Base-by-base conservation (phyloP, 139 green algal genomes). In the Coelastrella sp. region DNA sequence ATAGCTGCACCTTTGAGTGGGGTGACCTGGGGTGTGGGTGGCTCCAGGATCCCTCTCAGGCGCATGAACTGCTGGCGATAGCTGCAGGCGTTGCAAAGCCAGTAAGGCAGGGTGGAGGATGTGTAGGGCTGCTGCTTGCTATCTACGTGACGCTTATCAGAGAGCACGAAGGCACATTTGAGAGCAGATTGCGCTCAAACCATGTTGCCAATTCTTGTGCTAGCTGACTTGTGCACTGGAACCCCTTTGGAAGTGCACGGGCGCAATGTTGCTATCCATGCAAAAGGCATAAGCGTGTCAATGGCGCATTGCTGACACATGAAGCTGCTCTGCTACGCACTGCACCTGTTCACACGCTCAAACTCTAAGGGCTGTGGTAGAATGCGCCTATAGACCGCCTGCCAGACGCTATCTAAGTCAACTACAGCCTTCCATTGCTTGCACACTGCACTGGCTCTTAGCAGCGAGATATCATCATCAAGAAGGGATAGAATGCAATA, bases 31-130 rank as follows among this genome's bases (percentile, higher is more conserved):
- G 87, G 63, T 17, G 65, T 4, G 6, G 20, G 60, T 6, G 25
- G 61, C 7, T 63, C n/a, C 49, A 79, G 65, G 5, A 91, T 78
- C 9, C 78, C 87, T 24, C 27, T 17, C 22, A 86, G 19, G 78
- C 87, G 87, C 49, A 17, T n/a, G n/a, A 87, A 86, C 78, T 75
- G 78, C 63, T 85, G 76, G 9, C 87, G 78, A 57, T 91, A 87
- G 65, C 87, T 91, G 85, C 84, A 82, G 74, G 25, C 1, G 35
- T 49, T 49, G 35, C 35, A 49, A 73, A 73, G 65, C 3, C 14
- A 17, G 65, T 17, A 73, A 73, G 65, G 4, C 14, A 73, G 15
- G 65, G 65, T 15, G 4, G 15, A 4, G 65, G 65, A 73, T 22
- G 15, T 15, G 65, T 15, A 17, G 15, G 65, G 65, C 65, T 22